phyloP scores from a whole-genome alignment of 495 filamentous ascomycete genomes.

The Daldinia childiae region DNA sequence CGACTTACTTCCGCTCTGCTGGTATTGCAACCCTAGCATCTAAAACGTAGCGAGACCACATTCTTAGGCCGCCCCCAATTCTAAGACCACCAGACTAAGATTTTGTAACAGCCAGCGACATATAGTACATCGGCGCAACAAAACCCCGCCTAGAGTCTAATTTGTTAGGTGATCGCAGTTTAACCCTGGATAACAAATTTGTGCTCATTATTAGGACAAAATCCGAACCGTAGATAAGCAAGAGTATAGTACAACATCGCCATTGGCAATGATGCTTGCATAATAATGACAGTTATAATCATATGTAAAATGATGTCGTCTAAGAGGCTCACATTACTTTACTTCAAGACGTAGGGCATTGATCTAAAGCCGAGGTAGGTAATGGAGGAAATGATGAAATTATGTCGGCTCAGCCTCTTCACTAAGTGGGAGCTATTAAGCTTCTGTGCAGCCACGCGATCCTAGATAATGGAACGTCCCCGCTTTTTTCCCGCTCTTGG shows the following conservation, averaged over 20 bases:
- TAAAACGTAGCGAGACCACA: not conserved
- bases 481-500: conserved; percentile 36
- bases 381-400: not conserved
- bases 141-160: not conserved
- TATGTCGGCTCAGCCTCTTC: not conserved
- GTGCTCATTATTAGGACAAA: not conserved
- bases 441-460: conserved; percentile 3
- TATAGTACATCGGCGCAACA: not conserved
- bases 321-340: not conserved
- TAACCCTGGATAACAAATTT: not conserved
- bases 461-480: conserved; percentile 6
- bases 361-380: not conserved
- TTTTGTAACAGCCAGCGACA: too few species aligned
- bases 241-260: not conserved
- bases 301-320: not conserved
- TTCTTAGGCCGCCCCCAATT: not conserved
- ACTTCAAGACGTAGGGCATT: not conserved
- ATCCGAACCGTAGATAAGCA: not conserved
- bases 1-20: conserved; percentile 14
- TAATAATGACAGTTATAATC: not conserved
- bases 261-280: not conserved
- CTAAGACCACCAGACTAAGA: not conserved
- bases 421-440: not conserved
- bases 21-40: conserved; percentile 26
- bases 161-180: not conserved